Percentiles rank a stretch among this genome's conserved stretches.
Conservation (phyloP, 1,139 yeast genomes). For the Tardiomyces blankii region DNA sequence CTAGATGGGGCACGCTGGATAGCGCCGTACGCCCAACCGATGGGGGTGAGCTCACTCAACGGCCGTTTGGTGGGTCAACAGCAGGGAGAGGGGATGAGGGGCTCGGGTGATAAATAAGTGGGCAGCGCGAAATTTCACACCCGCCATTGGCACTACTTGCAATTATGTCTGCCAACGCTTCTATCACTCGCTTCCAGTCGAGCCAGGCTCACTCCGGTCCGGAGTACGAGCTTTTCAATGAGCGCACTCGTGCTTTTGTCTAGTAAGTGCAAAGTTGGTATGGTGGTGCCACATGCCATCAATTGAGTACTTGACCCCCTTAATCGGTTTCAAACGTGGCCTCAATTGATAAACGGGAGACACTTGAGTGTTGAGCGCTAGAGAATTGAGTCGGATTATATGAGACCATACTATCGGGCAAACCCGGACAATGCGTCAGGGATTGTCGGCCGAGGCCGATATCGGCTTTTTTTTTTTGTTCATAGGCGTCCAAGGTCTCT, state of each 20-base stretch:
- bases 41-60: not conserved
- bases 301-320: too few relatives aligned
- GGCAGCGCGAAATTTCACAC: not conserved
- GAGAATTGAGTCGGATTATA: too few relatives aligned
- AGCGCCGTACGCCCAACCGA: not conserved
- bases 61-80: not conserved
- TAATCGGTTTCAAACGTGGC: not conserved
- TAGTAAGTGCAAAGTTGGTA: constrained; percentile 12
- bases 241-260: constrained; percentile 34
- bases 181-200: constrained; percentile 20
- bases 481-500: too few relatives aligned
- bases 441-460: too few relatives aligned
- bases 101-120: not conserved
- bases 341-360: too few relatives aligned
- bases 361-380: too few relatives aligned
- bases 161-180: constrained; percentile 18
- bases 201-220: constrained; percentile 13
- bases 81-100: not conserved
- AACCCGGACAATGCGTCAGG: too few relatives aligned
- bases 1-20: not conserved
- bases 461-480: too few relatives aligned
- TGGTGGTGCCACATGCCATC: too few relatives aligned
- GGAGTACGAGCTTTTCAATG: constrained; percentile 31
- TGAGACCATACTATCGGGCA: too few relatives aligned
- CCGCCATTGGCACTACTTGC: not conserved